Evolutionary conservation across 2,329 filamentous ascomycete species (phyloP), one percentile per base, ranked within the genome.

Genomic region (Pseudomassariella vexata): DNA sequence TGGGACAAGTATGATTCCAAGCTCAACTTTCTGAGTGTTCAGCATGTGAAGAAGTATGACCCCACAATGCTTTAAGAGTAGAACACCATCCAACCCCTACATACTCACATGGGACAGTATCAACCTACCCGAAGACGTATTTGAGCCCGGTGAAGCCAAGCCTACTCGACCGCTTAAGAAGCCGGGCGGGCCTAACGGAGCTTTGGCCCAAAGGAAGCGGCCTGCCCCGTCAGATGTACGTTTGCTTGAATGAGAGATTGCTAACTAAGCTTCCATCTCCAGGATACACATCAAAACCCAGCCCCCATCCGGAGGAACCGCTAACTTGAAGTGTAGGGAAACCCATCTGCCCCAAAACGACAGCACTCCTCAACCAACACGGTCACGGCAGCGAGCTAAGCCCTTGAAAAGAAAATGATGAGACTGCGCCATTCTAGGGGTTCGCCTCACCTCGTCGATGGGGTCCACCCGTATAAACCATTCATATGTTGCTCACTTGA

Each of bases 41-140:
- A 87, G 39, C 82, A 95, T 52, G 81, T 88, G 30, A 82, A 86
- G 59, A 94, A 83, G 89, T 95, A 70, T n/a, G n/a, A n/a, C n/a
- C n/a, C n/a, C 23, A 28, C 21, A n/a, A 23, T n/a, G 9, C n/a
- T 9, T n/a, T n/a, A n/a, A n/a, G n/a, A n/a, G n/a, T n/a, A n/a
- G n/a, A n/a, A n/a, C n/a, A n/a, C n/a, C n/a, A n/a, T n/a, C n/a
- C n/a, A n/a, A n/a, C n/a, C 19, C 33, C 36, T 35, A 37, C 36
- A 49, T 38, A 47, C 44, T 46, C 25, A 45, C 25, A 21, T 32
- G 33, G 25, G 42, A 20, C 50, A 95, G 89, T 60, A 85, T 85
- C 55, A 80, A 88, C 52, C 72, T 98, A 17, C 92, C 92, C 18
- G 80, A 86, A 38, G 90, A 98, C 56, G 79, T 96, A 3, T 98